Evolutionary conservation across 306 rosid genomes (phyloP), one percentile per base, ranked within the genome.

Genomic region (Cicer chorassanicum): DNA sequence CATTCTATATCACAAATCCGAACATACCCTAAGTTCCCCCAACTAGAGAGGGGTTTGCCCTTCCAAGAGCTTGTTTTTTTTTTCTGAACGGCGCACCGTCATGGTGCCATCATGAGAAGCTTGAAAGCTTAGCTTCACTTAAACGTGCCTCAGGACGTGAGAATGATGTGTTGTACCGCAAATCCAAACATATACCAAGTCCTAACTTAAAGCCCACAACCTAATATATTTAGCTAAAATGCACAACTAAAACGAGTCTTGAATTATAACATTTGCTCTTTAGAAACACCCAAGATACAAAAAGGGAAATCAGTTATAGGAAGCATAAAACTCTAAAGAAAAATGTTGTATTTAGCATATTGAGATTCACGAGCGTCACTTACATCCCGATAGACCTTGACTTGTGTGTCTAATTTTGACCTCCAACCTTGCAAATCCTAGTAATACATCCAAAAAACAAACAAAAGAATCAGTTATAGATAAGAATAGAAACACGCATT

Each of bases 351-450:
- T 18, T 70, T 51, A 15, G 42, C 44, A 12, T 7, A 67, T 14
- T 3, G 44, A 16, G 21, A 64, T 49, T 8, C 57, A 40, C 9
- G 21, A 39, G 39, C 21, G 34, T 57, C 73, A 87, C 99, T 90
- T 83, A 92, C 99, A 70, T 92, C 88, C 3, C 92, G 89, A 80
- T 90, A 92, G 65, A 87, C 88, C 82, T 86, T 86, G 45, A 95
- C 98, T 84, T 95, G 99, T 3, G 90, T 84, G 75, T 95, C 97
- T 7, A 95, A 80, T 74, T 90, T 95, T 36, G 90, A 92, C 81
- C 98, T 89, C 99, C 99, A 95, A 67, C 78, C 77, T 81, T 92
- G 99, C 79, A 95, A 87, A 90, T 95, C 99, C 99, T 95, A 72
- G 44, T 42, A 69, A 65, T 18, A 68, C 6, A 64, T 61, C 57